Base-by-base conservation (phyloP, 768 basidiomycete species). In the Macrolepiota albuminosa region DNA sequence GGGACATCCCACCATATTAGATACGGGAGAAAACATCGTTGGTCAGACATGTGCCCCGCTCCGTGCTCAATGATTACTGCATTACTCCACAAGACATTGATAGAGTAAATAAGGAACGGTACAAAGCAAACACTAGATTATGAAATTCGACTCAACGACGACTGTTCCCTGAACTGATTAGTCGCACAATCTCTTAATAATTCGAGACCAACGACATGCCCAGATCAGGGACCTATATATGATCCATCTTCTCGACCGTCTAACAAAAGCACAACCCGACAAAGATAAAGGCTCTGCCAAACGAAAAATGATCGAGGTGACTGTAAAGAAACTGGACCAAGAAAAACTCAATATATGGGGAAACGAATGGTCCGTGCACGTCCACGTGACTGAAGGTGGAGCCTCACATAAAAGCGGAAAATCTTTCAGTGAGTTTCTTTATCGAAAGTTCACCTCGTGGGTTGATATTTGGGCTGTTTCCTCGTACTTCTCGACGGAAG, bases 391-490 rank as follows among this genome's bases (percentile, higher is more conserved):
- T 14, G 36, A 54, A 54, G 5, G 16, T 42, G 29, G 14, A 13
- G 10, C 29, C n/a, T 6, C 11, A 53, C 47, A 59, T 49, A 54
- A 58, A 43, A 39, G 31, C n/a, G 18, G 39, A 39, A 24, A 49
- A 16, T 54, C 47, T 36, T 31, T 2, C 1, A 16, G 10, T 0
- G 11, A 11, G 24, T 49, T 64, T 62, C 64, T 65, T 71, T 61
- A 75, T 78, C 78, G 86, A 87, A 88, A 88, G 85, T 88, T 57
- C 80, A 88, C 87, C 86, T 86, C 76, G 75, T 71, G 69, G 77
- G 79, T 77, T 80, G 84, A 86, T 87, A 87, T 88, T 88, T 88
- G 86, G 80, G 85, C 75, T 78, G 70, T 72, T 74, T 72, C 69
- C 64, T 67, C 58, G 43, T 45, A 58, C 61, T 64, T 64, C 54